Percentiles rank a stretch among this genome's conserved stretches.
These are phyloP conservation scores for Penicillium italicum DNA, from an alignment of 2,329 filamentous ascomycete genomes.

Conservation along the genomic window DNA sequence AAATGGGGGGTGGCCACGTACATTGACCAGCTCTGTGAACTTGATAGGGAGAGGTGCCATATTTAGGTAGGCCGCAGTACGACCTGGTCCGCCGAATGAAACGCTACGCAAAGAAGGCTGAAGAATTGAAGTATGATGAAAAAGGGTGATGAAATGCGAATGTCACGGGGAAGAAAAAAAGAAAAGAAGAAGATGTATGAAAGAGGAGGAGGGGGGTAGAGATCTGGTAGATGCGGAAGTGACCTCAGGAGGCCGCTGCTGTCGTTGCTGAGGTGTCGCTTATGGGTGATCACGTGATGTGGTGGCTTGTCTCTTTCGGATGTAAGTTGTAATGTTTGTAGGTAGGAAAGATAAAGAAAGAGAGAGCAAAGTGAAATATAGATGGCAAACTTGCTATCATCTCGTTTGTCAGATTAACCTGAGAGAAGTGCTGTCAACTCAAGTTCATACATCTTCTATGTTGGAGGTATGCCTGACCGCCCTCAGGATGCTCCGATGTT, in stretches of 20 bases:
- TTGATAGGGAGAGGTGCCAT: conserved; percentile 76
- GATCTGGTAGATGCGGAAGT: conserved; percentile 35
- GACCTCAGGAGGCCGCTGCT: conserved; percentile 41
- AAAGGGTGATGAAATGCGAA: conserved; percentile 10
- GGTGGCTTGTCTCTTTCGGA: conserved; percentile 12
- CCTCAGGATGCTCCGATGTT: neutral
- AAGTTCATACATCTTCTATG: neutral
- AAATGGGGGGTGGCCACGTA: conserved; percentile 45
- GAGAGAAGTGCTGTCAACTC: neutral
- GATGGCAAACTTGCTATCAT: neutral
- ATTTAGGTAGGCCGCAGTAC: conserved; percentile 44
- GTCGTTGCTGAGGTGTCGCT: conserved; percentile 43
- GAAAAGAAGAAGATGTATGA: conserved; percentile 14
- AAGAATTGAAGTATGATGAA: conserved; percentile 18
- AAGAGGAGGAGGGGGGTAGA: conserved; percentile 19
- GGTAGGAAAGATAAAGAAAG: neutral
- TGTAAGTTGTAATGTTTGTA: neutral
- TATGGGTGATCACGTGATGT: conserved; percentile 35
- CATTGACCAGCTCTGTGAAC: conserved; percentile 86
- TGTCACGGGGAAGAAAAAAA: conserved; percentile 18
- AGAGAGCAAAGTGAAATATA: neutral
- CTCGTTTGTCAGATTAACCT: neutral
- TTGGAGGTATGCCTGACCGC: neutral
- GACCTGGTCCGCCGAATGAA: conserved; percentile 43
- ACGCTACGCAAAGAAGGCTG: conserved; percentile 37